phyloP scores from a whole-genome alignment of 179 eudicot genomes.

The Heliamphora pulchella region DNA sequence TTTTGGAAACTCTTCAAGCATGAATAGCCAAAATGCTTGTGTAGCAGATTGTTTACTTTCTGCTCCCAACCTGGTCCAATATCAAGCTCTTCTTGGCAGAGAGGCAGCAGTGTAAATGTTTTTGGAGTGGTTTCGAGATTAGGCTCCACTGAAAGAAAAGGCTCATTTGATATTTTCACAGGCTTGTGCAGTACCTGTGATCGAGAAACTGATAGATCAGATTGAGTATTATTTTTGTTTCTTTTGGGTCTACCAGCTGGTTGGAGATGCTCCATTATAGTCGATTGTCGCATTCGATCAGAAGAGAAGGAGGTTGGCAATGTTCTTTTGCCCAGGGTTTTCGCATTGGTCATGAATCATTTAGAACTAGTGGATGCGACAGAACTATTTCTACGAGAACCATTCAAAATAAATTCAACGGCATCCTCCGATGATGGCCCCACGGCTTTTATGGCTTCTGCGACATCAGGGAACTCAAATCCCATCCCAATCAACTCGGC shows the following conservation, averaged over 20 bases:
- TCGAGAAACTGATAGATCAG: conserved; percentile 22
- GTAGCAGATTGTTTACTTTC: conserved; percentile 46
- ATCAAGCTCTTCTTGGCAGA: conserved; percentile 28
- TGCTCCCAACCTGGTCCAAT: conserved; percentile 51
- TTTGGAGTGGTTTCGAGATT: conserved; percentile 14
- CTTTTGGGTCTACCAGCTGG: conserved; percentile 32
- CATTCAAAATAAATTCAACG: conserved; percentile 36
- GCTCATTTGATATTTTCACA: conserved; percentile 19
- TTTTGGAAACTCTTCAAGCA: conserved; percentile 71
- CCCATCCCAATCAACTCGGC: conserved; percentile 51
- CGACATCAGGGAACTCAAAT: conserved; percentile 35
- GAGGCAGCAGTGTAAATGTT: conserved; percentile 14
- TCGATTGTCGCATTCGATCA: conserved; percentile 49
- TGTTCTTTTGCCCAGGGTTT: conserved; percentile 34
- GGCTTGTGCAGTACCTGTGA: conserved; percentile 16
- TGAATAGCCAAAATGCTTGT: conserved; percentile 66
- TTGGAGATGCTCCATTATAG: conserved; percentile 44
- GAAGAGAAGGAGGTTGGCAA: conserved; percentile 25
- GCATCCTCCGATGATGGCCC: conserved; percentile 46
- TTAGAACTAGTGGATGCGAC: conserved; percentile 24
- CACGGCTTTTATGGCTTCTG: conserved; percentile 46
- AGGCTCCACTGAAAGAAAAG: conserved; percentile 16
- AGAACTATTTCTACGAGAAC: conserved; percentile 22
- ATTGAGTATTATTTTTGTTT: conserved; percentile 22
- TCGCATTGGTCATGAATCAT: conserved; percentile 11